A percentile compares a stretch with the other conserved stretches of the same genome.
Conservation (phyloP, 495 filamentous ascomycete species). For the Hyphodiscus hymeniophilus region DNA sequence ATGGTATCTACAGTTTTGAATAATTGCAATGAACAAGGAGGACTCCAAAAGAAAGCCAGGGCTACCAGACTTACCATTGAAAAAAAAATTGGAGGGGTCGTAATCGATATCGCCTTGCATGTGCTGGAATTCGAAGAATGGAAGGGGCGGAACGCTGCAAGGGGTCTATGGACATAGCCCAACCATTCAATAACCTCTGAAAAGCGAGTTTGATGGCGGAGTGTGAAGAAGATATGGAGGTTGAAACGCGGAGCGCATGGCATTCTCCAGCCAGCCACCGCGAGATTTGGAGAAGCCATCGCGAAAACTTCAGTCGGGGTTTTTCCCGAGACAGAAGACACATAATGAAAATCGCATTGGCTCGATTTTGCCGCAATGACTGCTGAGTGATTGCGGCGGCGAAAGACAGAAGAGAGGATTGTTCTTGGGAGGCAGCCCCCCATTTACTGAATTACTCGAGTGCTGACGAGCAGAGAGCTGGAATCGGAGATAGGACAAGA, state of each 20-base stretch:
- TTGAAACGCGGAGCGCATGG: neutral
- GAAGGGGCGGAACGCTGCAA: slow-evolving; percentile 4
- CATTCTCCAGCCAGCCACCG: slow-evolving; percentile 9
- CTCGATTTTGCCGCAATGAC: too few species aligned
- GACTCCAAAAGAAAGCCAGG: neutral
- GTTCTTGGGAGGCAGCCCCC: too few species aligned
- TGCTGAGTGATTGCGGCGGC: too few species aligned
- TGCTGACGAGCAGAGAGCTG: too few species aligned
- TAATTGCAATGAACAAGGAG: neutral
- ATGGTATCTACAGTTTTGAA: neutral
- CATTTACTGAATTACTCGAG: too few species aligned
- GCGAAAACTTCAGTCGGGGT: neutral
- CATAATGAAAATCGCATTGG: too few species aligned
- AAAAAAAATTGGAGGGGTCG: neutral
- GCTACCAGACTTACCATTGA: neutral
- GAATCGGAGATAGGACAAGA: too few species aligned
- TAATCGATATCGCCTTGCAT: slow-evolving; percentile 3
- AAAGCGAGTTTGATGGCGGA: neutral
- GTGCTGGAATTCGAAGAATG: slow-evolving; percentile 1
- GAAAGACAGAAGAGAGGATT: too few species aligned
- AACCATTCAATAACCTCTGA: neutral
- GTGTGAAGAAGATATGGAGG: neutral
- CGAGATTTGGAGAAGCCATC: neutral
- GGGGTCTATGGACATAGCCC: neutral
- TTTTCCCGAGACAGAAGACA: too few species aligned